phyloP scores from a whole-genome alignment of 805 yeast species.

The Naumovozyma dairenensis region DNA sequence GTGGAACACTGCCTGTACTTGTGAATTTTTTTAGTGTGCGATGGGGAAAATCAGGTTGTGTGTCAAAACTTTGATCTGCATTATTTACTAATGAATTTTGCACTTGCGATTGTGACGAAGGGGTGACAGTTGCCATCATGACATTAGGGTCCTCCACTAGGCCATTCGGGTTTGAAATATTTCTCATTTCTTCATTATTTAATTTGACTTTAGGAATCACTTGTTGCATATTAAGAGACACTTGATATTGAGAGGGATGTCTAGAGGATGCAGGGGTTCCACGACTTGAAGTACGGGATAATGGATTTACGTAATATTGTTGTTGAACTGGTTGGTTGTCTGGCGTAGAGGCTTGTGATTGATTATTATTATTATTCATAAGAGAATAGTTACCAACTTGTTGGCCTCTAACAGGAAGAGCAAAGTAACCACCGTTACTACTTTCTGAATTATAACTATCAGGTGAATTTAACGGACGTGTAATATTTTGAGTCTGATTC shows the following conservation, averaged over 20 bases:
- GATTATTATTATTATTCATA: background rate
- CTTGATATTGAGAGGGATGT: conserved; percentile 2
- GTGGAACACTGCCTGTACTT: conserved; percentile 12
- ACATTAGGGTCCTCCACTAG: no score
- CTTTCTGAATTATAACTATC: conserved; percentile 18
- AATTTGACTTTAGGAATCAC: conserved; percentile 3
- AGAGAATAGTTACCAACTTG: conserved; percentile 2
- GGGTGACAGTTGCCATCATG: no score
- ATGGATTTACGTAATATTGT: conserved; percentile 9
- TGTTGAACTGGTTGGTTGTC: conserved; percentile 12
- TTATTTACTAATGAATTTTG: no score
- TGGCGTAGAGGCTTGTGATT: conserved; percentile 8
- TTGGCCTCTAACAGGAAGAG: conserved; percentile 22
- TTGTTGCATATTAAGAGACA: background rate
- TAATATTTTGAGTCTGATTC: conserved; percentile 1
- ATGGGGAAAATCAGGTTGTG: no score
- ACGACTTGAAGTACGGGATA: conserved; percentile 13
- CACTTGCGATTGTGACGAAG: background rate
- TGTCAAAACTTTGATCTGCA: background rate
- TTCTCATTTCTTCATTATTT: background rate
- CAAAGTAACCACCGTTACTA: conserved; percentile 29
- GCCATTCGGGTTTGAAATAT: background rate
- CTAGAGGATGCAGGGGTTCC: conserved; percentile 6
- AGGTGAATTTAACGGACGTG: conserved; percentile 16
- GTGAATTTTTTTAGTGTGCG: conserved; percentile 8